Conservation (phyloP, 2,329 filamentous ascomycete species). For the Aspergillus vadensis region DNA sequence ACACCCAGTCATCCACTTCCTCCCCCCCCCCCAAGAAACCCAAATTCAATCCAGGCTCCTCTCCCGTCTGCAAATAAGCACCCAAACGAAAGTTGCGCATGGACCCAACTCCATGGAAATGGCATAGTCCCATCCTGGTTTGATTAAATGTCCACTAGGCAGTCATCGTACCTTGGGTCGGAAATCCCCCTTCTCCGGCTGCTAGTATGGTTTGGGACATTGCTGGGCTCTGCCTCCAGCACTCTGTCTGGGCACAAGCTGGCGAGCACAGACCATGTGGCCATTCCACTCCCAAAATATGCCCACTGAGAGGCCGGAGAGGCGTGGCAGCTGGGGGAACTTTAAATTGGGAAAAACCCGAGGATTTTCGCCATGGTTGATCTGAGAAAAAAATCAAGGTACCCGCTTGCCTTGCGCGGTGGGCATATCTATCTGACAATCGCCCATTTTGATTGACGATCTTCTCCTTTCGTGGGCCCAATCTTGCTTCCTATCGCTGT, state of each 20-base stretch:
- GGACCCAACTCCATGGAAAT: background rate
- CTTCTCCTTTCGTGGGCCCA: conserved; percentile 18
- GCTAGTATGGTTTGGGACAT: conserved; percentile 8
- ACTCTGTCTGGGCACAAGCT: background rate
- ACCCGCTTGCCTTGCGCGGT: conserved; percentile 18
- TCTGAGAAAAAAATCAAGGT: conserved; percentile 16
- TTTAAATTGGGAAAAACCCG: conserved; percentile 16
- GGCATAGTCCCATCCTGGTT: background rate
- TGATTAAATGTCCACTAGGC: background rate
- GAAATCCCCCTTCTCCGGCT: background rate
- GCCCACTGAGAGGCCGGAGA: conserved; percentile 6
- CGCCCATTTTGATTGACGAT: conserved; percentile 15
- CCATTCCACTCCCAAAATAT: conserved; percentile 10
- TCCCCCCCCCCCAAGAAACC: background rate
- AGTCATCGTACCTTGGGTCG: conserved; percentile 1
- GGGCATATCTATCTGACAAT: conserved; percentile 19
- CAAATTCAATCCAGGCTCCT: background rate
- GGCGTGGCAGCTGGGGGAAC: conserved; percentile 16
- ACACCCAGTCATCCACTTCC: background rate
- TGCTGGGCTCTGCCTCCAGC: conserved; percentile 1
- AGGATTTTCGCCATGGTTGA: conserved; percentile 19
- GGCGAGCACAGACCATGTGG: conserved; percentile 14
- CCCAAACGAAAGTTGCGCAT: background rate
- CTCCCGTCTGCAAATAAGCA: background rate
- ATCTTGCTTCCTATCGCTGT: conserved; percentile 12